Conservation (phyloP, 2,329 filamentous ascomycete genomes). For the Colletotrichum falcatum region DNA sequence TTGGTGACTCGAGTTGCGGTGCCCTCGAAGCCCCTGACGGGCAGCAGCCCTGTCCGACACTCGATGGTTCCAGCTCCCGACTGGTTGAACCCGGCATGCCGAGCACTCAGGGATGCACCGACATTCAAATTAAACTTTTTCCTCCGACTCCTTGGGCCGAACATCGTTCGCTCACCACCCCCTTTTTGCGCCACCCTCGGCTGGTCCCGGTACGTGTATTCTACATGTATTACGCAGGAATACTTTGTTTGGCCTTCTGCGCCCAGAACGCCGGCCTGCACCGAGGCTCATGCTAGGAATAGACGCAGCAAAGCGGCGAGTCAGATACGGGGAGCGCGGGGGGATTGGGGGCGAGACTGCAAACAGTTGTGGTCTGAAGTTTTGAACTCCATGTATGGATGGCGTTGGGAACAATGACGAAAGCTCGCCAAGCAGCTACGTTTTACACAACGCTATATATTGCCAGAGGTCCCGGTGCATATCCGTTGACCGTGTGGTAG, state of each 20-base stretch:
- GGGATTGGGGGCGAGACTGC: not conserved
- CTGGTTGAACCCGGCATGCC: not conserved
- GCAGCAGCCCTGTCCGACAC: slow-evolving; percentile 17
- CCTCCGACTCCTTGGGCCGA: slow-evolving; percentile 3
- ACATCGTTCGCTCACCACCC: slow-evolving; percentile 16
- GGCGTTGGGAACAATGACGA: slow-evolving; percentile 10
- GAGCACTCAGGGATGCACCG: not conserved
- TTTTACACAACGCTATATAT: slow-evolving; percentile 16
- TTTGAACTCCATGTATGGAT: slow-evolving; percentile 30
- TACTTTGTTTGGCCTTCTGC: slow-evolving; percentile 17
- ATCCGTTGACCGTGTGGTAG: fast-evolving
- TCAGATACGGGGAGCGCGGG: not conserved
- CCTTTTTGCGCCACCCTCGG: not conserved
- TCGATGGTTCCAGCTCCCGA: not conserved
- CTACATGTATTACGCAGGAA: too few relatives aligned
- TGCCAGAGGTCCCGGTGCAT: not conserved
- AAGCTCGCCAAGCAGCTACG: not conserved
- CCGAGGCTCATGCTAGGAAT: slow-evolving; percentile 7
- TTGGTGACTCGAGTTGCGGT: slow-evolving; percentile 17
- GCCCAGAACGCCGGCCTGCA: slow-evolving; percentile 11
- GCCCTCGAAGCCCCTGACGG: slow-evolving; percentile 11
- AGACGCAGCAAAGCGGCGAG: not conserved
- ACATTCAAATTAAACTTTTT: slow-evolving; percentile 10
- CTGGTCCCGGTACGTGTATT: slow-evolving; percentile 23
- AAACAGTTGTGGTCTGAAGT: slow-evolving; percentile 30